Percentiles rank a stretch among this genome's conserved stretches.
Evolutionary conservation across 345 rosid genomes (phyloP).

Genomic region (Ceriops decandra): DNA sequence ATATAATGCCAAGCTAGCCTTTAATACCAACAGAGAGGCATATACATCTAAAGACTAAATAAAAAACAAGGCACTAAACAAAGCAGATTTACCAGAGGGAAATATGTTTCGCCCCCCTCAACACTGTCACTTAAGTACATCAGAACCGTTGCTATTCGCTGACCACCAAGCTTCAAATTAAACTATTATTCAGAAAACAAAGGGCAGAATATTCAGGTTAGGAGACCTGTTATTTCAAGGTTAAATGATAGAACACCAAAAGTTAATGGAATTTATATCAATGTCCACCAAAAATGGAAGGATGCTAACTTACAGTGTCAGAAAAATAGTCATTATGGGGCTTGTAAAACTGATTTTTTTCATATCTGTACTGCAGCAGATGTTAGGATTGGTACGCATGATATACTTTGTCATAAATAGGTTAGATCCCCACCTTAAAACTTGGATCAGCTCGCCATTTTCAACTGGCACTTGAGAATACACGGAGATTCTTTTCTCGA

Average conservation of each 20-base stretch:
- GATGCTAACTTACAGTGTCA: slow-evolving; percentile 61
- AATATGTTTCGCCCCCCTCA: slow-evolving; percentile 97
- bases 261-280: neutral
- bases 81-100: slow-evolving; percentile 64
- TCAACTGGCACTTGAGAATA: slow-evolving; percentile 91
- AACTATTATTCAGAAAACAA: slow-evolving; percentile 41
- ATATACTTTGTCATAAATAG: slow-evolving; percentile 30
- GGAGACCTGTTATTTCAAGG: neutral
- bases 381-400: slow-evolving; percentile 50
- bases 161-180: slow-evolving; percentile 90
- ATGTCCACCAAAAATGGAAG: neutral
- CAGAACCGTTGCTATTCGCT: slow-evolving; percentile 85
- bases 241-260: neutral
- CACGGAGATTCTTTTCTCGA: slow-evolving; percentile 86
- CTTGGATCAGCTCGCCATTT: slow-evolving; percentile 94
- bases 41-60: slow-evolving; percentile 1
- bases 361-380: slow-evolving; percentile 89
- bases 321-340: slow-evolving; percentile 95
- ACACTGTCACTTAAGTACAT: slow-evolving; percentile 86
- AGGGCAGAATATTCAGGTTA: neutral
- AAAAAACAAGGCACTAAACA: neutral
- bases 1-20: no score
- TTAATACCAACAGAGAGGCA: neutral
- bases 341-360: slow-evolving; percentile 76
- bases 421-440: slow-evolving; percentile 60